Evolutionary conservation across 2,329 filamentous ascomycete species (phyloP).

Genomic region (Pezicula rhizophila): DNA sequence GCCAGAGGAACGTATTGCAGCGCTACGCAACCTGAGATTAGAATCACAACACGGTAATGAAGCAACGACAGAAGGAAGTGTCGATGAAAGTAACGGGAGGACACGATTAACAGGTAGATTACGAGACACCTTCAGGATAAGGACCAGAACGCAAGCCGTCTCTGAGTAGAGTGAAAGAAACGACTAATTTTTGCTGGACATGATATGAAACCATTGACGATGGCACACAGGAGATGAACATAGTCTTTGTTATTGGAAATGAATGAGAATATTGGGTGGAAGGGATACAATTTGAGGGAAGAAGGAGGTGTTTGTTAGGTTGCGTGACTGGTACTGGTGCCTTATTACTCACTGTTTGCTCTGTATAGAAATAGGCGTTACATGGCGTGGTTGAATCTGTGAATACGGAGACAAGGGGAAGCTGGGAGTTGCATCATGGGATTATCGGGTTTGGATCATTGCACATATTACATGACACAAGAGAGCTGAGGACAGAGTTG

Average conservation of each 20-base stretch:
- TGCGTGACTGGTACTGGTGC: background rate
- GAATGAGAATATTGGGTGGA: background rate
- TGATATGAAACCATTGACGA: background rate
- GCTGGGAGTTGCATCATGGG: background rate
- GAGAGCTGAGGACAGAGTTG: background rate
- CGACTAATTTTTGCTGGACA: background rate
- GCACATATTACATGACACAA: background rate
- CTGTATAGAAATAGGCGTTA: background rate
- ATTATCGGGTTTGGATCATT: background rate
- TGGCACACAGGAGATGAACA: background rate
- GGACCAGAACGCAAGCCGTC: constrained; percentile 17
- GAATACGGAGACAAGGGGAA: background rate
- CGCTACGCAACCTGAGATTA: constrained; percentile 44
- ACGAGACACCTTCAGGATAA: constrained; percentile 22
- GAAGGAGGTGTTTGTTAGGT: background rate
- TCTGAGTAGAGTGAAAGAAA: background rate
- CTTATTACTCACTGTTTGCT: background rate
- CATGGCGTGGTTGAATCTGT: background rate
- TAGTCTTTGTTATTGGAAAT: background rate
- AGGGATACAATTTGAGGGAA: background rate
- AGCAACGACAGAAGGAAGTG: constrained; percentile 4
- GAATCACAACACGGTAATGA: constrained; percentile 20
- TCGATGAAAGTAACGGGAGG: constrained; percentile 20
- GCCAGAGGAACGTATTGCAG: constrained; percentile 56
- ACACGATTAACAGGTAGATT: constrained; percentile 21